Evolutionary conservation across 805 yeast genomes (phyloP).

Genomic region (Scheffersomyces spartinae): DNA sequence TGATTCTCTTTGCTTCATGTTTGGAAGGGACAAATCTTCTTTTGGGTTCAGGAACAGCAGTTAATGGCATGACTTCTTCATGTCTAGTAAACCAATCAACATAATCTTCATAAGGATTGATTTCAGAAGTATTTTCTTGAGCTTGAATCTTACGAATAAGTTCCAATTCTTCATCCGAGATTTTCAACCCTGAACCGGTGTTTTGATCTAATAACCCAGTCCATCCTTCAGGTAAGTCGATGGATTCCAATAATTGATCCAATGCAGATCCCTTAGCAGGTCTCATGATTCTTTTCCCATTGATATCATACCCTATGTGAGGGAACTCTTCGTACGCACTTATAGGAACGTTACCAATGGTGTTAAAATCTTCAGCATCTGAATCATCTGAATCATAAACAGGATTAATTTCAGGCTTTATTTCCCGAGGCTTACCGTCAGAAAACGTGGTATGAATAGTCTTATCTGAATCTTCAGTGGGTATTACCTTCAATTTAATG

Average conservation of each 20-base stretch:
- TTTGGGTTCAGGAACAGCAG: constrained; percentile 94
- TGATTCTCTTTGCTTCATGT: constrained; percentile 90
- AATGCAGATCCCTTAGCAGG: constrained; percentile 96
- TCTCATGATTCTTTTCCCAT: constrained; percentile 96
- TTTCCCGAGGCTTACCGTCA: constrained; percentile 71
- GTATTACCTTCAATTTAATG: constrained; percentile 38
- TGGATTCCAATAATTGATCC: constrained; percentile 77
- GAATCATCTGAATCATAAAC: constrained; percentile 92
- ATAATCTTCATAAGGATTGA: constrained; percentile 86
- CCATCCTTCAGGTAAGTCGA: constrained; percentile 97
- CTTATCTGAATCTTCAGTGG: constrained; percentile 21
- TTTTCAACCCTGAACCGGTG: constrained; percentile 76
- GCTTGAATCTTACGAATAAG: constrained; percentile 76
- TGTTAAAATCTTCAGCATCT: constrained; percentile 68
- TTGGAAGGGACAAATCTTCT: constrained; percentile 94
- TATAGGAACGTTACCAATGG: constrained; percentile 88
- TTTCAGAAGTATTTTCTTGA: constrained; percentile 75
- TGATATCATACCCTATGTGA: constrained; percentile 92
- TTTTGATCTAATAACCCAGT: constrained; percentile 87
- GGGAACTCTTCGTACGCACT: constrained; percentile 96
- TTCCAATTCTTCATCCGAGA: constrained; percentile 80
- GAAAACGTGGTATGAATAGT: constrained; percentile 39
- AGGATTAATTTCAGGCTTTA: constrained; percentile 88
- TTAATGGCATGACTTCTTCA: constrained; percentile 79
- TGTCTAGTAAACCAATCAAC: constrained; percentile 92